These are phyloP conservation scores for Lactifluus subvellereus DNA, from an alignment of 768 basidiomycete genomes.

Conservation along the genomic window DNA sequence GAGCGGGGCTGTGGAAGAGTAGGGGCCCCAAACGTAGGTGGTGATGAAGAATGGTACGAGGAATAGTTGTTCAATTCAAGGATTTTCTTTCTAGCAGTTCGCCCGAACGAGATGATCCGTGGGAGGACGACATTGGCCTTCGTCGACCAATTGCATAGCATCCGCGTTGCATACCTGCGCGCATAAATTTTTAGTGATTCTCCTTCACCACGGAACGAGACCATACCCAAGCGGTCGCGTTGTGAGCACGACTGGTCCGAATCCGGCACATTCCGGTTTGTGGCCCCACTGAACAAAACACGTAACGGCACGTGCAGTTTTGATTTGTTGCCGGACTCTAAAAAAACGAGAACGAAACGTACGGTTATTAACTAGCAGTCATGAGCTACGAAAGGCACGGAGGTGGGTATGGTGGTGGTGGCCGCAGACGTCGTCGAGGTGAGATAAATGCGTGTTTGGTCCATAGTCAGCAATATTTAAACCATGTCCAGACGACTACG, in stretches of 20 bases:
- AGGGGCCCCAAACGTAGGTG: not conserved
- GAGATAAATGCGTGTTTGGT: slow-evolving; percentile 15
- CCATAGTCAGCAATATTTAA: slow-evolving; percentile 3
- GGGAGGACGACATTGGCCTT: slow-evolving; percentile 41
- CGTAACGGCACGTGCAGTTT: slow-evolving; percentile 2
- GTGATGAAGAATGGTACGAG: not conserved
- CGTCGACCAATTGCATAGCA: slow-evolving; percentile 63
- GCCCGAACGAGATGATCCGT: slow-evolving; percentile 8
- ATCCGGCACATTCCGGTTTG: slow-evolving; percentile 6
- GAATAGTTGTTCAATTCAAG: not conserved
- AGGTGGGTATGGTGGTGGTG: slow-evolving; percentile 30
- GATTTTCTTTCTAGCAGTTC: slow-evolving; percentile 4
- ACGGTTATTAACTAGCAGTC: slow-evolving; percentile 7
- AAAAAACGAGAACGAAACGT: not conserved
- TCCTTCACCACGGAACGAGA: slow-evolving; percentile 25
- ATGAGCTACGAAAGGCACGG: slow-evolving; percentile 57
- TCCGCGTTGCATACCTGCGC: slow-evolving; percentile 56
- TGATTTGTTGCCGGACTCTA: not conserved
- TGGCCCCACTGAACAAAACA: not conserved
- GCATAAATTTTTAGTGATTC: not conserved
- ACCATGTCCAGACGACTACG: slow-evolving; percentile 50
- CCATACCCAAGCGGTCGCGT: slow-evolving; percentile 19
- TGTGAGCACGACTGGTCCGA: not conserved
- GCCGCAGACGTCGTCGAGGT: slow-evolving; percentile 26
- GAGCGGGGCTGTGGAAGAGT: not conserved